Conservation (phyloP, 768 basidiomycete species). For the Pleurotus giganteus region DNA sequence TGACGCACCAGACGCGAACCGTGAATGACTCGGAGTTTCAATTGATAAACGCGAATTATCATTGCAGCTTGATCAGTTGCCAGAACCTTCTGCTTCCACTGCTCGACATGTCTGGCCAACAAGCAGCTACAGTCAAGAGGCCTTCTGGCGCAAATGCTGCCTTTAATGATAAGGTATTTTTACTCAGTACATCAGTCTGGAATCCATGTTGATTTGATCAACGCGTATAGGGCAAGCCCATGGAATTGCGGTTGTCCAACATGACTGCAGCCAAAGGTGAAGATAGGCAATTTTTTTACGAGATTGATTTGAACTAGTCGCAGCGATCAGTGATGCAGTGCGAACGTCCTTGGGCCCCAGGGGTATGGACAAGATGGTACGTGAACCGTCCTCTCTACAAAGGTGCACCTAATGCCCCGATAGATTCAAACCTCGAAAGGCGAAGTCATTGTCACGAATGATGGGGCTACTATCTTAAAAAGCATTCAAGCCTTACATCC, state of each 20-base stretch:
- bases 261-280: conserved; percentile 97
- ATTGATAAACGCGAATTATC: conserved; percentile 3
- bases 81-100: conserved; percentile 12
- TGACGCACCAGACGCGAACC: conserved; percentile 1
- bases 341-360: conserved; percentile 94
- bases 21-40: conserved; percentile 17
- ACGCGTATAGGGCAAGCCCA: conserved; percentile 82
- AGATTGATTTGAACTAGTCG: conserved; percentile 14
- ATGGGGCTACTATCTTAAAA: conserved; percentile 96
- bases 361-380: conserved; percentile 99
- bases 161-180: conserved; percentile 81
- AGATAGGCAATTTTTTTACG: conserved; percentile 16
- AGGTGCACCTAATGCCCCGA: conserved; percentile 1
- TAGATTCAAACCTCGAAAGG: conserved; percentile 96
- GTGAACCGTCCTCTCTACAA: conserved; percentile 14
- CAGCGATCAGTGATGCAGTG: conserved; percentile 97
- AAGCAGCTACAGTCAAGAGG: conserved; percentile 37
- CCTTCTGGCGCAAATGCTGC: conserved; percentile 65
- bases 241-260: conserved; percentile 96
- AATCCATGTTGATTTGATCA: conserved; percentile 7
- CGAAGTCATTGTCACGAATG: conserved; percentile 97
- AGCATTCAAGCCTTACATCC: conserved; percentile 96
- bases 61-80: conserved; percentile 29
- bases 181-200: neutral
- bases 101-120: conserved; percentile 33